Evolutionary conservation across 345 rosid species (phyloP).

Genomic region (Noccaea caerulescens): DNA sequence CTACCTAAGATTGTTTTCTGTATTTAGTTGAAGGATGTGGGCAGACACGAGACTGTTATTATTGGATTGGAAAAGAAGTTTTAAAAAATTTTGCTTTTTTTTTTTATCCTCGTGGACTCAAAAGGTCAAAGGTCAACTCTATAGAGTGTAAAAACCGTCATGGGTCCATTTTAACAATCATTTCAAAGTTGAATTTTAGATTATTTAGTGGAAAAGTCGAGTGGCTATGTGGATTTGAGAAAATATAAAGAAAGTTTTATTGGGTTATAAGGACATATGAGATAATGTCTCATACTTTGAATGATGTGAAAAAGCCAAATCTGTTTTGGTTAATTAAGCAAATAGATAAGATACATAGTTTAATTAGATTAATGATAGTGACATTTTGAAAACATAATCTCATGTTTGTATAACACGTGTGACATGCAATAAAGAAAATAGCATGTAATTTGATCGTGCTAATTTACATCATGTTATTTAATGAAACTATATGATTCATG

Average conservation of each 20-base stretch:
- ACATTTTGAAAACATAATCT: too few species aligned
- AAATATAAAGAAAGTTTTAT: neutral
- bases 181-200: slow-evolving; percentile 20
- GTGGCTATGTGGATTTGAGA: slow-evolving; percentile 15
- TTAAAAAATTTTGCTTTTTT: slow-evolving; percentile 19
- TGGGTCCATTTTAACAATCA: slow-evolving; percentile 25
- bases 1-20: neutral
- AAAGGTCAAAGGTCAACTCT: slow-evolving; percentile 39
- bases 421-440: too few species aligned
- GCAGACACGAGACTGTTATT: slow-evolving; percentile 2
- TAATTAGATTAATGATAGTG: too few species aligned
- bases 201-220: slow-evolving; percentile 15
- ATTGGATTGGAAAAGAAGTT: slow-evolving; percentile 32
- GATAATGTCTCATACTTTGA: slow-evolving; percentile 1
- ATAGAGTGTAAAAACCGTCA: slow-evolving; percentile 38
- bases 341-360: too few species aligned
- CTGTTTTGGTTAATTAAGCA: slow-evolving; percentile 1
- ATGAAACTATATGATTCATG: too few species aligned
- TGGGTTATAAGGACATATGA: neutral
- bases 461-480: too few species aligned
- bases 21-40: neutral
- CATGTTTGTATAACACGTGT: too few species aligned
- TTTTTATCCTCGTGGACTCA: slow-evolving; percentile 32
- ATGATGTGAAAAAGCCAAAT: slow-evolving; percentile 37
- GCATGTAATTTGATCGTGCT: too few species aligned